Conservation (phyloP, 176 grass and related monocot species). For the Ensete ventricosum region DNA sequence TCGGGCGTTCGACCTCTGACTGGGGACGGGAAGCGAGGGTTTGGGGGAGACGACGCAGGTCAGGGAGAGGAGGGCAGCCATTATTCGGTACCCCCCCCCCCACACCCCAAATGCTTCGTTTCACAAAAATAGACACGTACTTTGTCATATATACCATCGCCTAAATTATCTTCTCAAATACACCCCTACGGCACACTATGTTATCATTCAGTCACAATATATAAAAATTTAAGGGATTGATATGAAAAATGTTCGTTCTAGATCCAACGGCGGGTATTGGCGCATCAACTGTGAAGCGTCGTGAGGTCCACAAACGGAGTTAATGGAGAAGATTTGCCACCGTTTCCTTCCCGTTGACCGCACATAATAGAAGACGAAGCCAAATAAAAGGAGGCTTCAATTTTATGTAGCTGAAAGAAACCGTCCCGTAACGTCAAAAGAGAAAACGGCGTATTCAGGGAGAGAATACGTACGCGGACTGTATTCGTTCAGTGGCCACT, state of each 20-base stretch:
- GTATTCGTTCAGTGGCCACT: no score
- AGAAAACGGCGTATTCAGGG: no score
- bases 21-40: background rate
- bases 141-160: no score
- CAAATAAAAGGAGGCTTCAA: no score
- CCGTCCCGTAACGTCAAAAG: no score
- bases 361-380: no score
- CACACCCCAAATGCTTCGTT: background rate
- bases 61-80: background rate
- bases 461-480: no score
- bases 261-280: background rate
- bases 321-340: background rate
- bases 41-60: background rate
- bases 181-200: no score
- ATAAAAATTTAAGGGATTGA: background rate
- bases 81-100: background rate
- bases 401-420: no score
- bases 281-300: background rate
- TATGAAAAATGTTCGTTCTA: background rate
- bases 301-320: background rate
- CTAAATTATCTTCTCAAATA: no score
- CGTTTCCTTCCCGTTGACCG: no score
- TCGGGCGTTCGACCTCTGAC: background rate
- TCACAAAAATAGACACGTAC: no score
- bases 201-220: background rate